Conservation (phyloP, 495 filamentous ascomycete genomes). For the Trichocladium uniseriatum region DNA sequence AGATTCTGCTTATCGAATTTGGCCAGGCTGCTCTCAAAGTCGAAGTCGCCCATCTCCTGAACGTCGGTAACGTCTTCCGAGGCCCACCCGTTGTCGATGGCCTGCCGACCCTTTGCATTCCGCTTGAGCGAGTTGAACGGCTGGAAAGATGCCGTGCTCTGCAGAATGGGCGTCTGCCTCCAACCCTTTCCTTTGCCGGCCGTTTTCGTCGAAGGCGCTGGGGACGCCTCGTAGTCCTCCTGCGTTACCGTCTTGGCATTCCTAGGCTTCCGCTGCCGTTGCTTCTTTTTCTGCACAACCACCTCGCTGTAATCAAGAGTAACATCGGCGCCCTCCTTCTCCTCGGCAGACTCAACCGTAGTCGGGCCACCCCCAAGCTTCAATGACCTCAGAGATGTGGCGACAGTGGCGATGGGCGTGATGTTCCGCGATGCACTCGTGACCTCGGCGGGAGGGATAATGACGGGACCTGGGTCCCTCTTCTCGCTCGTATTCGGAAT, state of each 20-base stretch:
- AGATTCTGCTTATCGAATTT: constrained; percentile 90
- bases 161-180: constrained; percentile 74
- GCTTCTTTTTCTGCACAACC: constrained; percentile 17
- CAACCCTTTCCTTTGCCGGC: constrained; percentile 56
- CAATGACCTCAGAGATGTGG: constrained; percentile 12
- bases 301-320: constrained; percentile 13
- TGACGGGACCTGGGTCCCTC: constrained; percentile 20
- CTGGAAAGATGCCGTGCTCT: constrained; percentile 47
- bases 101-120: constrained; percentile 42
- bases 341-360: constrained; percentile 15
- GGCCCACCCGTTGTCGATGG: constrained; percentile 80
- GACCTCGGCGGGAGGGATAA: background rate
- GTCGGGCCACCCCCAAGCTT: constrained; percentile 6
- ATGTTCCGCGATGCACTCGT: constrained; percentile 1
- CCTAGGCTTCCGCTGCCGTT: constrained; percentile 14
- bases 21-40: constrained; percentile 76
- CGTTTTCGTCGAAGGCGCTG: constrained; percentile 12
- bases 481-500: constrained; percentile 32
- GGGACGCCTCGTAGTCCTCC: constrained; percentile 19
- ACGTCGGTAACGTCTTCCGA: constrained; percentile 95
- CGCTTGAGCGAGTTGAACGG: constrained; percentile 45
- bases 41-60: constrained; percentile 90
- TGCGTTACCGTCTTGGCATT: constrained; percentile 6
- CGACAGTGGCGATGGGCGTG: constrained; percentile 8
- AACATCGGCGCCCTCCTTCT: constrained; percentile 10